Conservation (phyloP, 805 yeast species). For the Yamadazyma paraphyllophila region DNA sequence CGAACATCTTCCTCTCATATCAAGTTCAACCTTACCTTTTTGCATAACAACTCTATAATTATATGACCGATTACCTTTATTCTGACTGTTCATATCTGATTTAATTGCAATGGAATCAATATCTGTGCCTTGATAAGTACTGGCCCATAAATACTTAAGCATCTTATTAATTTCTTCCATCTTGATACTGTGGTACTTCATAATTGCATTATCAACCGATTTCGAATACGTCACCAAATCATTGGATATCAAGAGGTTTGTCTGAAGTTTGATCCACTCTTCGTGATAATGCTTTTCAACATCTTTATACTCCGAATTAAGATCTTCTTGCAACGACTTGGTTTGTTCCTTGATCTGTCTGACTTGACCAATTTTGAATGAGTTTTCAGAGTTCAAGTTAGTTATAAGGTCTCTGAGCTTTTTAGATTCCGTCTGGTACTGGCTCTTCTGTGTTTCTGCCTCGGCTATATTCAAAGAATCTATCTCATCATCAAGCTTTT, state of each 20-base stretch:
- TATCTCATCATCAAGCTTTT: constrained; percentile 38
- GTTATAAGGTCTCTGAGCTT: constrained; percentile 51
- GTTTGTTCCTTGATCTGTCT: constrained; percentile 79
- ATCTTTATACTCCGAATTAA: constrained; percentile 67
- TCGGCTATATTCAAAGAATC: constrained; percentile 47
- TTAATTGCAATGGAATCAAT: constrained; percentile 85
- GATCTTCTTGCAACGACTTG: constrained; percentile 51
- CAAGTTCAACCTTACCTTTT: constrained; percentile 86
- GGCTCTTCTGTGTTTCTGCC: constrained; percentile 60
- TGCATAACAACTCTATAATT: constrained; percentile 95
- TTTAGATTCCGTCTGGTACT: constrained; percentile 58
- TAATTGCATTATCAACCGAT: constrained; percentile 88
- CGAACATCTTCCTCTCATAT: constrained; percentile 97
- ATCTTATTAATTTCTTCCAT: constrained; percentile 91
- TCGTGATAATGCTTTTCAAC: constrained; percentile 61
- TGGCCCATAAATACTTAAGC: constrained; percentile 89
- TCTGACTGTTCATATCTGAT: constrained; percentile 64
- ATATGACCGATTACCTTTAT: constrained; percentile 63
- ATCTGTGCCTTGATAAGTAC: constrained; percentile 92
- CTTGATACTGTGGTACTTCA: constrained; percentile 85
- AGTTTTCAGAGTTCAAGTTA: constrained; percentile 57
- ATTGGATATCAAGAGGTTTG: constrained; percentile 70
- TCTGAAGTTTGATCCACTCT: constrained; percentile 75
- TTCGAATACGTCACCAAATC: constrained; percentile 80
- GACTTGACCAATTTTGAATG: constrained; percentile 82